Evolutionary conservation across 768 basidiomycete species (phyloP), one percentile per base, ranked within the genome.

Genomic region (Boletellus emodensis): DNA sequence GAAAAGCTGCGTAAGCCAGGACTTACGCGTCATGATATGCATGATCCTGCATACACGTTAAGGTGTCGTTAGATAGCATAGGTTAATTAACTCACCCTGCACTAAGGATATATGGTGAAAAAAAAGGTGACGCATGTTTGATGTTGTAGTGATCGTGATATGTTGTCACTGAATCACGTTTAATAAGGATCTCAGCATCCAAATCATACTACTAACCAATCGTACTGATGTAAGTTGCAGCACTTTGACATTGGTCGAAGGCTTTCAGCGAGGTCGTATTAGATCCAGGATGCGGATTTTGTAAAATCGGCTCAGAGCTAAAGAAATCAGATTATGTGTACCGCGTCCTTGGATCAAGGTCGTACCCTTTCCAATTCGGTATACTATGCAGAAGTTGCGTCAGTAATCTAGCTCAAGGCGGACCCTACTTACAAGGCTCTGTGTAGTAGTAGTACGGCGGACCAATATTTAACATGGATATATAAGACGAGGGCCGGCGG

Each of bases 401-500:
- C 17, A 62, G 45, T 13, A 51, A 44, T 13, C 46, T 33, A 32
- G 39, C 40, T 40, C 7, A n/a, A 49, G 10, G 54, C 34, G 34
- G 52, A 26, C 43, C 38, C 15, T 14, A 76, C 88, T 75, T 66
- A 90, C 88, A 89, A 91, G 14, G 85, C 87, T 45, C 89, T 78
- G 65, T 90, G 79, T 35, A 90, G 73, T 34, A 91, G 71, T 12
- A 91, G 72, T 5, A 90, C 83, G 15, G 85, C 76, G 7, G 80
- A 81, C 81, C 86, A 87, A 63, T 91, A 90, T 54, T 86, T 76
- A 49, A 87, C 75, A 57, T 91, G 85, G 37, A 90, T 69, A 40
- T 81, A 75, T 28, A 90, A 64, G 22, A 90, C 75, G 46, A 84
- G 80, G 1, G 88, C 84, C 4, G 83, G 76, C 9, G 85, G 84